Evolutionary conservation across 176 grass and related monocot species (phyloP).

Genomic region (Hordeum marinum): DNA sequence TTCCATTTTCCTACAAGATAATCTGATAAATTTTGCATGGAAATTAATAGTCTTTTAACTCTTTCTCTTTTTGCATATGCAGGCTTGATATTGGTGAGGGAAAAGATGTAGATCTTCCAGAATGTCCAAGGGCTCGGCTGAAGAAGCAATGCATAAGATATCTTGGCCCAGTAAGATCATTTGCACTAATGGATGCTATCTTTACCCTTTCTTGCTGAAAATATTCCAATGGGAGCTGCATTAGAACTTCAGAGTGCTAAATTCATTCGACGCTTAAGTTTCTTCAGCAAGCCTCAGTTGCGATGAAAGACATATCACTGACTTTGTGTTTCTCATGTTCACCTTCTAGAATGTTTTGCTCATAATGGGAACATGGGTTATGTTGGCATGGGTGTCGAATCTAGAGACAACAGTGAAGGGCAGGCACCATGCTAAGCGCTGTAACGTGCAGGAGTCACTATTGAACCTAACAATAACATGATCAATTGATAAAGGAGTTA

Average conservation of each 20-base stretch:
- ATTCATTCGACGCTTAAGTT: background rate
- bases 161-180: conserved; percentile 80
- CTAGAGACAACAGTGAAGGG: background rate
- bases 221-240: background rate
- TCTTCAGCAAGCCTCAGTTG: background rate
- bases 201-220: background rate
- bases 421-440: background rate
- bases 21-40: background rate
- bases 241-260: background rate
- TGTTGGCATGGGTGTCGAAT: background rate
- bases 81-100: conserved; percentile 94
- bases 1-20: background rate
- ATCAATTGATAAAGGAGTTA: background rate
- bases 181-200: background rate
- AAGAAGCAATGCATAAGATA: conserved; percentile 85
- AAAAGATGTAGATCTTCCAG: conserved; percentile 66
- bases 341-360: background rate
- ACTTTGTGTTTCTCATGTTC: background rate
- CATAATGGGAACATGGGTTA: background rate
- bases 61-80: background rate
- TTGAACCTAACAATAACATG: background rate
- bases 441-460: background rate
- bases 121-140: conserved; percentile 62
- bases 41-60: background rate
- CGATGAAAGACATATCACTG: background rate